Evolutionary conservation across 805 yeast species (phyloP).

Genomic region (Kluyveromyces starmeri): DNA sequence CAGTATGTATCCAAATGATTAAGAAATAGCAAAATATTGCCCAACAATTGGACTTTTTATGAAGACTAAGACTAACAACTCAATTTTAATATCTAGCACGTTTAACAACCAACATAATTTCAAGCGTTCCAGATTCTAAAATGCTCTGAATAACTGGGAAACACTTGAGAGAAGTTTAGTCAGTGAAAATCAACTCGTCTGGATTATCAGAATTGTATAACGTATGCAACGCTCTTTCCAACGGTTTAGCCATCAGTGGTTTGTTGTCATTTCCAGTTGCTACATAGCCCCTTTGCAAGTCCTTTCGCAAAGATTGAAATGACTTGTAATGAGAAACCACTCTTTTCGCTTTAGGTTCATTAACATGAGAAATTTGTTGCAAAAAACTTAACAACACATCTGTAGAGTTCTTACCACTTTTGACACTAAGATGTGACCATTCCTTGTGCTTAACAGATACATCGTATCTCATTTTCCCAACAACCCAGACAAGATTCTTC

Average conservation of each 20-base stretch:
- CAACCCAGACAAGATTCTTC: constrained; percentile 47
- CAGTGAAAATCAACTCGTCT: constrained; percentile 24
- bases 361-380: constrained; percentile 50
- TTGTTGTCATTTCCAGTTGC: constrained; percentile 37
- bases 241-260: constrained; percentile 40
- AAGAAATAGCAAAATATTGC: too few species aligned
- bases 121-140: neutral
- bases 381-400: constrained; percentile 43
- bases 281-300: constrained; percentile 27
- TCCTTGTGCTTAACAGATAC: constrained; percentile 44
- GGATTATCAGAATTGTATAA: constrained; percentile 46
- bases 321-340: constrained; percentile 35
- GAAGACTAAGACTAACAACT: too few species aligned
- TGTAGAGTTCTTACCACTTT: constrained; percentile 41
- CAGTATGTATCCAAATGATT: constrained; percentile 33
- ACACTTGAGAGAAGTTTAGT: too few species aligned
- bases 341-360: constrained; percentile 40
- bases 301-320: constrained; percentile 26
- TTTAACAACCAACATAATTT: neutral
- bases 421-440: constrained; percentile 47
- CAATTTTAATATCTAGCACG: neutral
- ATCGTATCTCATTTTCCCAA: constrained; percentile 46
- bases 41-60: too few species aligned
- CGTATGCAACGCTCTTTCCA: constrained; percentile 39
- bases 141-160: neutral